These are phyloP conservation scores for Xenosphaeropsis pyriputrescens DNA, from an alignment of 2,329 filamentous ascomycete genomes.

Conservation along the genomic window DNA sequence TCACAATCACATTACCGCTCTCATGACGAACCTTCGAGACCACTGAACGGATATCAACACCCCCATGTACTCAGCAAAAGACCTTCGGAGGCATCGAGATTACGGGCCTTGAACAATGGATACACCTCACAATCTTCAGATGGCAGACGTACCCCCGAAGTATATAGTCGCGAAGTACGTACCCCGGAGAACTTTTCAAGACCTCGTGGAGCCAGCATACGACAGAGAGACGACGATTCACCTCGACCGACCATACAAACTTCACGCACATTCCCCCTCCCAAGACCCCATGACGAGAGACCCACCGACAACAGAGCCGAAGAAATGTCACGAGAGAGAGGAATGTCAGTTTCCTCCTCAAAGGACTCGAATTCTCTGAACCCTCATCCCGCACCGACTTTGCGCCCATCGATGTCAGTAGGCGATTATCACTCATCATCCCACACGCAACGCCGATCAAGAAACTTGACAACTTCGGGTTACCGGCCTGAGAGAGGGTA, in stretches of 20 bases:
- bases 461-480: slow-evolving; percentile 13
- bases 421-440: slow-evolving; percentile 16
- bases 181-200: slow-evolving; percentile 15
- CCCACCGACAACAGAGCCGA: slow-evolving; percentile 2
- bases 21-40: not conserved
- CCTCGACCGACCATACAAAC: slow-evolving; percentile 10
- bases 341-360: slow-evolving; percentile 9
- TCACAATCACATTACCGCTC: not conserved
- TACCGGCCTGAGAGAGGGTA: slow-evolving; percentile 8
- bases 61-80: slow-evolving; percentile 10
- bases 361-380: slow-evolving; percentile 8
- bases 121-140: slow-evolving; percentile 12
- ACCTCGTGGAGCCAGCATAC: slow-evolving; percentile 13
- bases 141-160: slow-evolving; percentile 11
- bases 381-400: slow-evolving; percentile 2
- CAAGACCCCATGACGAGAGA: slow-evolving; percentile 9
- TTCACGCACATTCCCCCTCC: slow-evolving; percentile 9
- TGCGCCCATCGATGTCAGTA: slow-evolving; percentile 17
- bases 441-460: slow-evolving; percentile 13
- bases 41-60: no score
- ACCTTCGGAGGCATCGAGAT: slow-evolving; percentile 17
- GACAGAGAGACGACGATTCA: slow-evolving; percentile 13
- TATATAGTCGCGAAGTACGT: slow-evolving; percentile 1
- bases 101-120: slow-evolving; percentile 17
- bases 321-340: not conserved